Evolutionary conservation across 108 stramenopile genomes (phyloP).

Genomic region (Aurantiochytrium sp.): DNA sequence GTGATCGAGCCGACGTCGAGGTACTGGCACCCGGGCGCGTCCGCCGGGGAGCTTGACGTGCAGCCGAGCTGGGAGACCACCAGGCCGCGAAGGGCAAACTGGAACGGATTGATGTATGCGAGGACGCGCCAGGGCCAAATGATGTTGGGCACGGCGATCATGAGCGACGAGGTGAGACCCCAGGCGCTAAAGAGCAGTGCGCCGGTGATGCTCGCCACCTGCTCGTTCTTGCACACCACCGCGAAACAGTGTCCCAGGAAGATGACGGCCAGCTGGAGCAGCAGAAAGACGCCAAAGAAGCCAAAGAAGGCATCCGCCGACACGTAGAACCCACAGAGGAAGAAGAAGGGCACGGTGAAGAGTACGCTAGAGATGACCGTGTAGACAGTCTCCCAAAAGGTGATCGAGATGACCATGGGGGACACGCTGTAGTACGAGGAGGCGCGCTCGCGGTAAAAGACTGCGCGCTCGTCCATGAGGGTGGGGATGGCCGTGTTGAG

Average conservation of each 20-base stretch:
- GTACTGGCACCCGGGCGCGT: background rate
- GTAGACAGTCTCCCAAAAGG: background rate
- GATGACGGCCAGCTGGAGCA: background rate
- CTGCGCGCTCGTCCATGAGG: slow-evolving; percentile 45
- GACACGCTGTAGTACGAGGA: slow-evolving; percentile 45
- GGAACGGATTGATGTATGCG: background rate
- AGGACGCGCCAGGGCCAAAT: background rate
- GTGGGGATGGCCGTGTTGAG: slow-evolving; percentile 50
- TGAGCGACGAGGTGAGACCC: background rate
- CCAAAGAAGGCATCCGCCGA: background rate
- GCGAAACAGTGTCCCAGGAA: slow-evolving; percentile 29
- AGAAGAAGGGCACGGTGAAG: background rate
- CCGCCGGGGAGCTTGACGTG: background rate
- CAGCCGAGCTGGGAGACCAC: background rate
- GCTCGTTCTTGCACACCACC: background rate
- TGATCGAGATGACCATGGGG: background rate
- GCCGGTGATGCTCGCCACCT: background rate
- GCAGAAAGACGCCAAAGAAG: slow-evolving; percentile 3
- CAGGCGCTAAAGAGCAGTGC: background rate
- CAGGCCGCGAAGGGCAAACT: background rate
- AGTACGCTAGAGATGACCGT: background rate
- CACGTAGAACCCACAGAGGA: background rate
- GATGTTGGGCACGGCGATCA: background rate
- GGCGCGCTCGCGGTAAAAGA: slow-evolving; percentile 57
- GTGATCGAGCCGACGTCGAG: background rate